A percentile compares a stretch with the other conserved stretches of the same genome.
Evolutionary conservation across 73 alveolate species (phyloP).

Genomic region (Tetrahymena thermophila): DNA sequence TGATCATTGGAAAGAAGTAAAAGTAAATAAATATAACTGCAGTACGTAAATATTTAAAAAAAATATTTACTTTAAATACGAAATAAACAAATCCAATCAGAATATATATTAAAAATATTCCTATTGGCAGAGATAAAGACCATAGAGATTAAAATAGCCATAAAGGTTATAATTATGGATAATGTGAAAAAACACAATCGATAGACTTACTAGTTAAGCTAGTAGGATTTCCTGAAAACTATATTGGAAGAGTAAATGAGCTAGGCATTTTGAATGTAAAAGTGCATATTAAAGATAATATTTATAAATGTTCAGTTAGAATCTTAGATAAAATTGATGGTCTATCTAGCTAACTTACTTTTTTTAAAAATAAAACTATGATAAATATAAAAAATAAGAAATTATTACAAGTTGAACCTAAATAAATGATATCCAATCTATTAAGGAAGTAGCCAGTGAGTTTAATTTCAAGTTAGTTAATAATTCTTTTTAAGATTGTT

Average conservation of each 20-base stretch:
- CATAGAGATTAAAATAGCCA: neutral
- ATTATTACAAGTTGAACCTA: neutral
- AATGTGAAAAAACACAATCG: neutral
- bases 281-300: neutral
- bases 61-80: neutral
- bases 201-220: neutral
- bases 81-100: neutral
- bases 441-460: neutral
- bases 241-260: neutral
- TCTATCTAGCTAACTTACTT: neutral
- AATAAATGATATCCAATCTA: neutral
- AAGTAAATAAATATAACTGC: neutral
- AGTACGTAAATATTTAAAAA: neutral
- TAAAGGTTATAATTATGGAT: neutral
- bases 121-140: neutral
- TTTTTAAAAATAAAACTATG: neutral
- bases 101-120: neutral
- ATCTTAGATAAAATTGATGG: neutral
- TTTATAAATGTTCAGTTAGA: neutral
- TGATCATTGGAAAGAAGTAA: neutral
- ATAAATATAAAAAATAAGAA: neutral
- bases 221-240: neutral
- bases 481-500: neutral
- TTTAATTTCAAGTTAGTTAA: neutral
- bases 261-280: neutral